These are phyloP conservation scores for Inonotus obliquus DNA, from an alignment of 1,284 basidiomycete species.

Conservation along the genomic window DNA sequence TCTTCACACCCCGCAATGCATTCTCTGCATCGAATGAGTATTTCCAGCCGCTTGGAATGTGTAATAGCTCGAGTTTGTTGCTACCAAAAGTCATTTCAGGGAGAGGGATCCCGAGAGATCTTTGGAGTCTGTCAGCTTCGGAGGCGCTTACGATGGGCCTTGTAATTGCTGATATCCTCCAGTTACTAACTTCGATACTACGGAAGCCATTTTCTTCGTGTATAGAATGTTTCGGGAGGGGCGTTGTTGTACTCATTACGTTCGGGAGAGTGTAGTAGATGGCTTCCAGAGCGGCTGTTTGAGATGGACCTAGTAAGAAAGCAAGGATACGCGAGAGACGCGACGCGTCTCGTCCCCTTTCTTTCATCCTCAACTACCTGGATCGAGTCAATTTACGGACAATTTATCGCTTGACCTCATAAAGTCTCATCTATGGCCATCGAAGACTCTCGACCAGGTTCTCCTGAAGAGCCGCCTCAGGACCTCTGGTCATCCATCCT, in stretches of 20 bases:
- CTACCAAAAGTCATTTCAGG: slow-evolving; percentile 98
- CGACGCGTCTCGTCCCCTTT: slow-evolving; percentile 8
- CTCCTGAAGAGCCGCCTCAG: slow-evolving; percentile 66
- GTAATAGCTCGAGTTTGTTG: slow-evolving; percentile 70
- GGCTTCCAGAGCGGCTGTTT: not conserved
- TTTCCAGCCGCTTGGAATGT: slow-evolving; percentile 56
- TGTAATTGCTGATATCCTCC: slow-evolving; percentile 61
- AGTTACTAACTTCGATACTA: slow-evolving; percentile 58
- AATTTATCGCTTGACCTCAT: not conserved
- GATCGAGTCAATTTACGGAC: not conserved
- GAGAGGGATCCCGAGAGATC: slow-evolving; percentile 67
- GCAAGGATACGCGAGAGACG: not conserved
- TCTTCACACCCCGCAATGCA: slow-evolving; percentile 73
- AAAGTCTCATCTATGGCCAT: slow-evolving; percentile 24
- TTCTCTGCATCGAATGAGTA: slow-evolving; percentile 67
- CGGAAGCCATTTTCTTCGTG: slow-evolving; percentile 62
- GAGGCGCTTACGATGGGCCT: slow-evolving; percentile 74
- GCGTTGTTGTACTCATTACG: slow-evolving; percentile 37
- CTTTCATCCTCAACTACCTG: not conserved
- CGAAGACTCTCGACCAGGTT: slow-evolving; percentile 51
- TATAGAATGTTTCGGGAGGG: slow-evolving; percentile 58
- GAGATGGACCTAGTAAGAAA: not conserved
- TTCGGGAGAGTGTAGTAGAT: slow-evolving; percentile 5
- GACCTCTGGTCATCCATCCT: slow-evolving; percentile 91
- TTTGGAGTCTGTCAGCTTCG: slow-evolving; percentile 67